Conservation (phyloP, 441 rosid genomes). For the Corymbia calophylla region DNA sequence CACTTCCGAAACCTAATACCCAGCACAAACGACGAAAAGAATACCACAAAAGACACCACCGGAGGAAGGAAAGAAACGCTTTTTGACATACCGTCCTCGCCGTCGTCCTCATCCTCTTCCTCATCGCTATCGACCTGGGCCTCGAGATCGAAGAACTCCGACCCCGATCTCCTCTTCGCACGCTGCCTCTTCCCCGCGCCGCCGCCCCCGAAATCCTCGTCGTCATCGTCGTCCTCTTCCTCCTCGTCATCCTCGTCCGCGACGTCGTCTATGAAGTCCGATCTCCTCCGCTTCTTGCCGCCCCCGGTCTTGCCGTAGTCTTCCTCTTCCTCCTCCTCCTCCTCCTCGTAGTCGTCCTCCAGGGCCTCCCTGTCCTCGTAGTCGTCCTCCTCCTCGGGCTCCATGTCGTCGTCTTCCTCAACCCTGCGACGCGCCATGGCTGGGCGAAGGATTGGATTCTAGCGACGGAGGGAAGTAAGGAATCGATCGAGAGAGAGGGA, state of each 20-base stretch:
- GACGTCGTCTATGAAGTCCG: constrained; percentile 66
- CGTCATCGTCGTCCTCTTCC: constrained; percentile 56
- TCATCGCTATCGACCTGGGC: constrained; percentile 77
- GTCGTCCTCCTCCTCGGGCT: constrained; percentile 34
- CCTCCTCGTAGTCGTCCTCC: constrained; percentile 14
- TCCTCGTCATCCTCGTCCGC: constrained; percentile 74
- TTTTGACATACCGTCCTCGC: constrained; percentile 53
- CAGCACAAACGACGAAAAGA: neutral
- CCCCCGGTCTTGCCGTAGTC: constrained; percentile 9
- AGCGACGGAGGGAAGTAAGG: neutral
- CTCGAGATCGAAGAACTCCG: constrained; percentile 53
- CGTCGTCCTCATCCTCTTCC: constrained; percentile 85
- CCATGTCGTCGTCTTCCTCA: constrained; percentile 34
- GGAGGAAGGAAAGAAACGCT: neutral
- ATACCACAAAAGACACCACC: neutral
- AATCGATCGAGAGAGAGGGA: neutral
- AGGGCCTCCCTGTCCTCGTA: constrained; percentile 19
- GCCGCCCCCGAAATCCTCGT: constrained; percentile 44
- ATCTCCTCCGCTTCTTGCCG: constrained; percentile 63
- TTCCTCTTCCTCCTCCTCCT: constrained; percentile 29
- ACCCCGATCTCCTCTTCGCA: constrained; percentile 36
- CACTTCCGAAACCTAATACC: neutral
- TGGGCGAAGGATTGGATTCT: neutral
- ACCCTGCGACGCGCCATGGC: constrained; percentile 26
- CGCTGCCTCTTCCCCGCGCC: constrained; percentile 26